Conservation (phyloP, 2,329 filamentous ascomycete genomes). For the Exophiala mesophila region DNA sequence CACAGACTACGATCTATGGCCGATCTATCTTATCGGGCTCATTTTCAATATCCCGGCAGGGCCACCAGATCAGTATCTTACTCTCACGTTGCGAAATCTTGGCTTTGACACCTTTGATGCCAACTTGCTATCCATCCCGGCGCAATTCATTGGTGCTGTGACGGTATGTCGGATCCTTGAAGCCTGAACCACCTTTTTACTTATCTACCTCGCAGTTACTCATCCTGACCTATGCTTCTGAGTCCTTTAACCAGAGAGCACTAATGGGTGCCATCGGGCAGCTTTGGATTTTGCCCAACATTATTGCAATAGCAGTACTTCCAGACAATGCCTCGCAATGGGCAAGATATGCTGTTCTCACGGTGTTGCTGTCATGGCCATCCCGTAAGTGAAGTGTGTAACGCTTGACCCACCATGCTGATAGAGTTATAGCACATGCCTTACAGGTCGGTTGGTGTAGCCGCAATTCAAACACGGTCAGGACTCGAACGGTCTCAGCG, state of each 20-base stretch:
- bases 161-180: conserved; percentile 20
- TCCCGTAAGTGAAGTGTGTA: too few relatives aligned
- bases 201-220: too few relatives aligned
- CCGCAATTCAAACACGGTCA: conserved; percentile 35
- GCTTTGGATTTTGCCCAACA: conserved; percentile 49
- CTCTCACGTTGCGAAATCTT: conserved; percentile 40
- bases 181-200: too few relatives aligned
- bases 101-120: conserved; percentile 30
- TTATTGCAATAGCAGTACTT: conserved; percentile 47
- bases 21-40: conserved; percentile 46
- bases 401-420: too few relatives aligned
- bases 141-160: conserved; percentile 41
- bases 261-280: conserved; percentile 49
- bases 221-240: conserved; percentile 13
- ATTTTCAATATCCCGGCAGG: conserved; percentile 33
- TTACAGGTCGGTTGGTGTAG: conserved; percentile 42
- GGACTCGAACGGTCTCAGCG: conserved; percentile 34
- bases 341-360: conserved; percentile 37
- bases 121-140: conserved; percentile 59
- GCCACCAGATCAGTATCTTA: conserved; percentile 40
- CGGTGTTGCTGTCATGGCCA: background rate
- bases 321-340: conserved; percentile 43
- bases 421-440: conserved; percentile 49
- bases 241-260: conserved; percentile 47
- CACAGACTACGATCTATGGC: conserved; percentile 52